phyloP scores from a whole-genome alignment of 345 rosid species.

The Populus davidiana region DNA sequence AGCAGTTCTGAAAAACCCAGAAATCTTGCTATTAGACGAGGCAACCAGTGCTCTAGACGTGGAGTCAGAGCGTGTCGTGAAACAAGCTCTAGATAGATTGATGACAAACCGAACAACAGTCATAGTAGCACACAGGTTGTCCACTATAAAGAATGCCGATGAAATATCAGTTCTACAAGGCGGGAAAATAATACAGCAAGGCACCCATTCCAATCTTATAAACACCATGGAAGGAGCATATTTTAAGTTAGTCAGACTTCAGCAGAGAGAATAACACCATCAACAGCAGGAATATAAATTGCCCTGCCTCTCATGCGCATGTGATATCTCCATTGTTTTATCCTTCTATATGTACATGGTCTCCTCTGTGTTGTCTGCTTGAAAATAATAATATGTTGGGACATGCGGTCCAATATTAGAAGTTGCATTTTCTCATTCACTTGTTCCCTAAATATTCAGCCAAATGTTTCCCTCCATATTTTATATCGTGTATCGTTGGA shows the following conservation, averaged over 20 bases:
- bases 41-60: conserved; percentile 58
- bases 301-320: not conserved
- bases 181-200: conserved; percentile 72
- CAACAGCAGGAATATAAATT: conserved; percentile 2
- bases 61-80: conserved; percentile 72
- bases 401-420: no score
- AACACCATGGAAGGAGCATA: conserved; percentile 67
- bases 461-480: no score
- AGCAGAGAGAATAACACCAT: conserved; percentile 43
- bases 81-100: conserved; percentile 73
- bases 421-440: no score
- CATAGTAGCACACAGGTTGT: conserved; percentile 79
- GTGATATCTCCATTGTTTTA: not conserved
- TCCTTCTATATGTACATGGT: no score
- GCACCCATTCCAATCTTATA: conserved; percentile 61
- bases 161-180: conserved; percentile 65
- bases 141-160: conserved; percentile 75
- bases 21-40: conserved; percentile 54
- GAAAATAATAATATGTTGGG: no score
- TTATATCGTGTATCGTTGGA: no score
- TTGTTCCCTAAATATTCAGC: no score
- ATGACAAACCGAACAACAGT: conserved; percentile 73
- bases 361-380: no score
- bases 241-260: conserved; percentile 69
- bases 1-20: conserved; percentile 55